Evolutionary conservation across 345 rosid species (phyloP).

Genomic region (Acer campestre): DNA sequence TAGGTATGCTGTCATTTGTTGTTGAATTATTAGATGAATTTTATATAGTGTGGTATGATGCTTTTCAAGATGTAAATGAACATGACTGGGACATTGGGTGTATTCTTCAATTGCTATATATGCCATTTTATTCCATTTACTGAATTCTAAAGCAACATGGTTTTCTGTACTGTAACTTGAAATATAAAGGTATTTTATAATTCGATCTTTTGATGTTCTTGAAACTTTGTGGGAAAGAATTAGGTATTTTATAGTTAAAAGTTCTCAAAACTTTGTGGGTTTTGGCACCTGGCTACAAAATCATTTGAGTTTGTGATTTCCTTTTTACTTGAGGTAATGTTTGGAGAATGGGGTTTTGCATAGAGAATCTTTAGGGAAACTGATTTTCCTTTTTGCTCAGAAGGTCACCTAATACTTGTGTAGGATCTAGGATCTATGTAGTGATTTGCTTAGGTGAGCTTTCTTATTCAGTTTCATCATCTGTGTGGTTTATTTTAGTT

Average conservation of each 20-base stretch:
- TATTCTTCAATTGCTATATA: not conserved
- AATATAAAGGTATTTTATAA: not conserved
- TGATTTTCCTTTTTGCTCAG: not conserved
- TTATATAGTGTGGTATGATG: not conserved
- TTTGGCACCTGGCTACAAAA: not conserved
- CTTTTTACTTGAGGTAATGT: not conserved
- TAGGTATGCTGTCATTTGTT: slow-evolving; percentile 33
- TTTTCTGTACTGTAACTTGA: not conserved
- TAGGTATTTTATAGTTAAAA: not conserved
- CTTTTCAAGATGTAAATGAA: not conserved
- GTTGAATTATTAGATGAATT: not conserved
- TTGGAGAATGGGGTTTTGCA: not conserved
- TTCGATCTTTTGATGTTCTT: not conserved
- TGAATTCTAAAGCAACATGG: not conserved
- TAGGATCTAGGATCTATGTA: not conserved
- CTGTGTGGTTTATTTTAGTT: not conserved
- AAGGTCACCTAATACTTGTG: not conserved
- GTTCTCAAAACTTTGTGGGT: not conserved
- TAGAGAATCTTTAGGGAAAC: not conserved
- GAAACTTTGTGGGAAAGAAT: not conserved
- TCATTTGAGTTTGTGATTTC: not conserved
- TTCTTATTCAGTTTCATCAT: not conserved
- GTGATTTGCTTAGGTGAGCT: slow-evolving; percentile 1
- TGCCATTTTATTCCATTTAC: not conserved
- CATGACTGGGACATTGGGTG: not conserved